Conservation (phyloP, 805 yeast genomes). For the Hanseniaspora nectarophila region DNA sequence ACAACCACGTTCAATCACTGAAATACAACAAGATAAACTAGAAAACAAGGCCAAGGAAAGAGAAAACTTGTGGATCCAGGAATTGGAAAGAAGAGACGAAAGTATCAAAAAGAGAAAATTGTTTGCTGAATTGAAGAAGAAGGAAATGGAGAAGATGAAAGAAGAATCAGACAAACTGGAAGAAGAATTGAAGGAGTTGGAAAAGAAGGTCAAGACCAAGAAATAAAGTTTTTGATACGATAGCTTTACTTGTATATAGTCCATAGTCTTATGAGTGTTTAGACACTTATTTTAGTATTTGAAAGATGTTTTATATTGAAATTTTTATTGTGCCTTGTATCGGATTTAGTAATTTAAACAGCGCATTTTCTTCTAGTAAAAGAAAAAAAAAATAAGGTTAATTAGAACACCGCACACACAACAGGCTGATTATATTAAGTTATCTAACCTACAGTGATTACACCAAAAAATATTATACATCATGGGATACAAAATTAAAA, state of each 20-base stretch:
- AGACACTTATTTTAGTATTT: no score
- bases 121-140: constrained; percentile 53
- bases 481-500: not conserved
- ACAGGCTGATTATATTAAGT: no score
- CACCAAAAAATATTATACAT: not conserved
- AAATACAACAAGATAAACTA: constrained; percentile 1
- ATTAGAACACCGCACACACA: no score
- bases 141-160: constrained; percentile 31
- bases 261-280: not conserved
- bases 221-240: no score
- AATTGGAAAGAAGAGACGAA: constrained; percentile 73
- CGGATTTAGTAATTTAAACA: no score
- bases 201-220: constrained; percentile 12
- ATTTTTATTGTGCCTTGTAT: no score
- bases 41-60: constrained; percentile 54
- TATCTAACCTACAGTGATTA: no score
- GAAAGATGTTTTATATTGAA: no score
- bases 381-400: no score
- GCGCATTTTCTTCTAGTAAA: no score
- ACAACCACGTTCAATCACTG: not conserved
- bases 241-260: not conserved
- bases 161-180: constrained; percentile 23
- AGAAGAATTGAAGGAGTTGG: constrained; percentile 24
- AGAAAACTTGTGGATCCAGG: constrained; percentile 80
- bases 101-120: constrained; percentile 55